A percentile compares a stretch with the other conserved stretches of the same genome.
phyloP scores from a whole-genome alignment of 1,139 yeast species.

The Sugiyamaella novakii region DNA sequence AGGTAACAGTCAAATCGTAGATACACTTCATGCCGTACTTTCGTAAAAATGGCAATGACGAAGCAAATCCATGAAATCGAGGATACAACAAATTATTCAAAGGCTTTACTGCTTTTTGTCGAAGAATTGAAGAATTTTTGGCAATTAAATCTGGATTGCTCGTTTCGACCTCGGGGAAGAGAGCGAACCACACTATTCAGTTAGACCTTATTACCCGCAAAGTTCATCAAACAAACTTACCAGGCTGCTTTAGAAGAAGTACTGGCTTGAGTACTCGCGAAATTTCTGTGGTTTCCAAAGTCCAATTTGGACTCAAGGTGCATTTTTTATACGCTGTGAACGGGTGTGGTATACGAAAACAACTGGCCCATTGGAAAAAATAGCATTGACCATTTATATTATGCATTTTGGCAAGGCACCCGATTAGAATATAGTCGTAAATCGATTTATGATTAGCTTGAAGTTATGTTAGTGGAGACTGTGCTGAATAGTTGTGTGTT shows the following conservation, averaged over 20 bases:
- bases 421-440: constrained; percentile 56
- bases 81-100: constrained; percentile 53
- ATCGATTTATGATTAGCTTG: constrained; percentile 57
- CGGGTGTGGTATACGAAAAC: constrained; percentile 34
- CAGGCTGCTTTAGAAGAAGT: neutral
- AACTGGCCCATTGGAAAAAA: constrained; percentile 37
- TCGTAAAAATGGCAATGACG: constrained; percentile 35
- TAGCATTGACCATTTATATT: constrained; percentile 32
- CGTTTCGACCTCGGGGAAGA: constrained; percentile 43
- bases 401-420: constrained; percentile 46
- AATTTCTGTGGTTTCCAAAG: constrained; percentile 30
- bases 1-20: constrained; percentile 58
- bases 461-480: neutral
- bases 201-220: neutral
- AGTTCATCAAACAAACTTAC: constrained; percentile 9
- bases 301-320: constrained; percentile 39
- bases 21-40: constrained; percentile 34
- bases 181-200: constrained; percentile 33
- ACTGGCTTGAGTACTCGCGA: constrained; percentile 28
- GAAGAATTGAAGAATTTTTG: constrained; percentile 37
- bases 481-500: too few species aligned
- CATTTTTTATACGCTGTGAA: constrained; percentile 27
- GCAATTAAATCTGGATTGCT: constrained; percentile 31
- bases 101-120: constrained; percentile 45
- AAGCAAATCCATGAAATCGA: constrained; percentile 42